A percentile compares a stretch with the other conserved stretches of the same genome.
Conservation (phyloP, 2,329 filamentous ascomycete genomes). For the Pseudogymnoascus sp. region DNA sequence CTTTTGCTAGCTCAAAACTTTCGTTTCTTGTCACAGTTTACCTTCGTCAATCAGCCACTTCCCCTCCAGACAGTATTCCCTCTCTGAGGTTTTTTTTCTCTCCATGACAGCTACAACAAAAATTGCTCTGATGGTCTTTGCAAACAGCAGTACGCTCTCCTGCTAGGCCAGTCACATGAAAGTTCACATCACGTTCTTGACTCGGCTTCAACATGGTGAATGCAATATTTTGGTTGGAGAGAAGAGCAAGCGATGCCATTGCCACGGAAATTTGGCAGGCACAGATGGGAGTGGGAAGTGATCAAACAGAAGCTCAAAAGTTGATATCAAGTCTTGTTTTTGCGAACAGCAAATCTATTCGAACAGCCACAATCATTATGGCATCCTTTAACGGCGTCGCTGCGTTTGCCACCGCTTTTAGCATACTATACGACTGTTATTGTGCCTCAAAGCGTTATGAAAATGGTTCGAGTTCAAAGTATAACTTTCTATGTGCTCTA, state of each 20-base stretch:
- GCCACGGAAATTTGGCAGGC: background rate
- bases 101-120: background rate
- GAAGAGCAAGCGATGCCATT: background rate
- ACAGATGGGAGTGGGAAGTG: background rate
- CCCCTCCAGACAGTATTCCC: too few relatives aligned
- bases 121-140: background rate
- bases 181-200: background rate
- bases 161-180: background rate
- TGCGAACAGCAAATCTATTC: constrained; percentile 42
- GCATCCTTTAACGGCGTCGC: constrained; percentile 53
- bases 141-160: background rate
- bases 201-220: background rate
- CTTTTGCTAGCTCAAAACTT: too few relatives aligned
- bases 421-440: constrained; percentile 47
- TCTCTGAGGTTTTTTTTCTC: background rate
- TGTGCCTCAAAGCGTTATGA: constrained; percentile 27
- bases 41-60: too few relatives aligned
- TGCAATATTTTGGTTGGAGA: background rate
- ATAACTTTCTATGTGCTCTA: constrained; percentile 24
- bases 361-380: constrained; percentile 54
- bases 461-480: constrained; percentile 31
- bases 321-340: constrained; percentile 27
- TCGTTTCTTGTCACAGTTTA: too few relatives aligned
- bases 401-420: constrained; percentile 46
- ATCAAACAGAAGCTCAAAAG: background rate